Conservation (phyloP, 139 green algal genomes). For the Pleodorina starrii region DNA sequence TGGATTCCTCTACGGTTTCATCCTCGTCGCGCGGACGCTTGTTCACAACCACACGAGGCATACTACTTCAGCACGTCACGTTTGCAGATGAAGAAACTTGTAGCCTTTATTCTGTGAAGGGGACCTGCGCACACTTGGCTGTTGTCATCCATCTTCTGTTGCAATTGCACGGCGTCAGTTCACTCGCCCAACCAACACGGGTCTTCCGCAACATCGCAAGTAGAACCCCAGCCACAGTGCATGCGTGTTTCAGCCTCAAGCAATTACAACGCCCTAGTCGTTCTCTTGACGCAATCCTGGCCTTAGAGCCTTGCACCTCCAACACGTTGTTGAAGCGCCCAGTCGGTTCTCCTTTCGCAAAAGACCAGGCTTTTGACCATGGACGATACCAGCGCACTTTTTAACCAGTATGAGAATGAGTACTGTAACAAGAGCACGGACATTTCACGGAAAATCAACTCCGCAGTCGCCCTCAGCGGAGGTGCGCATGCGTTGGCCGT, state of each 20-base stretch:
- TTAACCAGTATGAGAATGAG: slow-evolving; percentile 85
- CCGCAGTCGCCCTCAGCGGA: slow-evolving; percentile 59
- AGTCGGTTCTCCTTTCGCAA: not conserved
- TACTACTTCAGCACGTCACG: not conserved
- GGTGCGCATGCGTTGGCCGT: slow-evolving; percentile 63
- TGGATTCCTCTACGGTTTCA: not conserved
- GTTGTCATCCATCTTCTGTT: not conserved
- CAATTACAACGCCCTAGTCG: no score
- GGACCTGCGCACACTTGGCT: not conserved
- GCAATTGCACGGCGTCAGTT: not conserved
- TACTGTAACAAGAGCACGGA: slow-evolving; percentile 89
- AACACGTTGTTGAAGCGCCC: not conserved
- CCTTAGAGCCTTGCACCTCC: no score
- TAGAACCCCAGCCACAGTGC: no score
- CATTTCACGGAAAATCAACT: slow-evolving; percentile 74
- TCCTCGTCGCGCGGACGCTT: not conserved
- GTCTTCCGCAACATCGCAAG: no score
- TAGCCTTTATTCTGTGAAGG: not conserved
- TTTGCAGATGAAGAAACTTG: not conserved
- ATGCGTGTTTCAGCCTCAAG: no score
- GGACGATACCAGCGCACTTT: slow-evolving; percentile 70
- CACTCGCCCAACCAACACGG: not conserved
- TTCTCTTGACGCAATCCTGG: no score
- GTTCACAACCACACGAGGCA: not conserved
- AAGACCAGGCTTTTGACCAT: slow-evolving; percentile 31